These are phyloP conservation scores for Penicillium desertorum DNA, from an alignment of 495 filamentous ascomycete genomes.

Conservation along the genomic window DNA sequence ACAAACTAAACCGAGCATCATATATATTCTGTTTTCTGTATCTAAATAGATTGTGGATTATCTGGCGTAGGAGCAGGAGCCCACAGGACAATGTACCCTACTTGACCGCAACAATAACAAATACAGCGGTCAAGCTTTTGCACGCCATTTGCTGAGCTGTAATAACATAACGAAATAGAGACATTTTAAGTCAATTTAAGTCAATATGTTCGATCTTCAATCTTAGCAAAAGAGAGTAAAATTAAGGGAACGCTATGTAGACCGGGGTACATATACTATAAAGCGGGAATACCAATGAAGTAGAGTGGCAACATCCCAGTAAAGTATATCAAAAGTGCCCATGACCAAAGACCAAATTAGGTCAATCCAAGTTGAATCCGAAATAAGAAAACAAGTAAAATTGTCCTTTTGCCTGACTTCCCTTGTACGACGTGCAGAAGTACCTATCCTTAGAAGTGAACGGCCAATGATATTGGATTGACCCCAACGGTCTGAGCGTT, in stretches of 20 bases:
- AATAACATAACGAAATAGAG: background rate
- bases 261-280: no score
- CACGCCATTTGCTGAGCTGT: background rate
- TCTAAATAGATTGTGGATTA: background rate
- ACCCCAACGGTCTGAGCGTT: background rate
- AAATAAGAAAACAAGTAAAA: background rate
- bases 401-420: slow-evolving; percentile 17
- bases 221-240: no score
- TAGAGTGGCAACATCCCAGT: background rate
- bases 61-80: background rate
- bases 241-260: no score
- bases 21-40: background rate
- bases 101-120: background rate
- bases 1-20: background rate
- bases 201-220: background rate
- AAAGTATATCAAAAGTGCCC: background rate
- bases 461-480: background rate
- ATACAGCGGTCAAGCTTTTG: background rate
- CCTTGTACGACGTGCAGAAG: slow-evolving; percentile 25
- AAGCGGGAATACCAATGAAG: background rate
- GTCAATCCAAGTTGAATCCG: background rate
- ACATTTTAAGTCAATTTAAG: background rate
- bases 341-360: background rate
- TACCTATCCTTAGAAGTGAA: slow-evolving; percentile 8
- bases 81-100: background rate